phyloP scores from a whole-genome alignment of 2,329 filamentous ascomycete genomes.

The Aureobasidium zeae region DNA sequence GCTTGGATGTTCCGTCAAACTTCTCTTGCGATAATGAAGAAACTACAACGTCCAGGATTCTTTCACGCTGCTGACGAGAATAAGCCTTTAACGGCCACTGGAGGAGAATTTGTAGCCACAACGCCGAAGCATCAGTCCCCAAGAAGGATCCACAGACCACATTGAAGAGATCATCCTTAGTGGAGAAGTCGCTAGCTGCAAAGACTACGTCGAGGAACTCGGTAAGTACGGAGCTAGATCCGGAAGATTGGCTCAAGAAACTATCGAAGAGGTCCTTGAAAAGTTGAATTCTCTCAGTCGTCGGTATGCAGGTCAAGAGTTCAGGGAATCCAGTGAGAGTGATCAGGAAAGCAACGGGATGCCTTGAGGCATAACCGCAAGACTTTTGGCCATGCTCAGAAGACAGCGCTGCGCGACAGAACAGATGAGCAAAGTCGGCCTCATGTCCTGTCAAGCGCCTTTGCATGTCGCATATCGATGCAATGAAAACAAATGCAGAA shows the following conservation, averaged over 20 bases:
- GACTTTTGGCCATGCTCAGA: background rate
- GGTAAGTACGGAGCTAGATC: background rate
- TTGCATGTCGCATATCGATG: constrained; percentile 13
- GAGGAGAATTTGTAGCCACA: background rate
- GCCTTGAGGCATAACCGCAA: background rate
- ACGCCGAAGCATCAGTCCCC: background rate
- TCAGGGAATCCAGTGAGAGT: background rate
- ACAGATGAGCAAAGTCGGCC: background rate
- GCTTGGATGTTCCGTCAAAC: background rate
- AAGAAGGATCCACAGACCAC: background rate
- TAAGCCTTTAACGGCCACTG: constrained; percentile 12
- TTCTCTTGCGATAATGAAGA: background rate
- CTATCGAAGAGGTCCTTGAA: constrained; percentile 1
- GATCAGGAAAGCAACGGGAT: constrained; percentile 6
- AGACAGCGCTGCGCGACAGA: constrained; percentile 5
- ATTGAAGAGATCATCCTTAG: constrained; percentile 7
- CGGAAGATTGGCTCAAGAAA: background rate
- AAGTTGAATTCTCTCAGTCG: background rate
- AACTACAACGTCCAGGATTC: constrained; percentile 9
- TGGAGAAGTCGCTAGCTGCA: background rate
- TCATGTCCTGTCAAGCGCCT: constrained; percentile 3
- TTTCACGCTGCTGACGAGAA: constrained; percentile 16
- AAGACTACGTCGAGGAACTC: constrained; percentile 8
- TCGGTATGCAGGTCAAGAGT: constrained; percentile 1
- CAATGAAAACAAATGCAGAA: constrained; percentile 13